These are phyloP conservation scores for Dothidotthia symphoricarpi DNA, from an alignment of 2,329 filamentous ascomycete genomes.

Conservation along the genomic window DNA sequence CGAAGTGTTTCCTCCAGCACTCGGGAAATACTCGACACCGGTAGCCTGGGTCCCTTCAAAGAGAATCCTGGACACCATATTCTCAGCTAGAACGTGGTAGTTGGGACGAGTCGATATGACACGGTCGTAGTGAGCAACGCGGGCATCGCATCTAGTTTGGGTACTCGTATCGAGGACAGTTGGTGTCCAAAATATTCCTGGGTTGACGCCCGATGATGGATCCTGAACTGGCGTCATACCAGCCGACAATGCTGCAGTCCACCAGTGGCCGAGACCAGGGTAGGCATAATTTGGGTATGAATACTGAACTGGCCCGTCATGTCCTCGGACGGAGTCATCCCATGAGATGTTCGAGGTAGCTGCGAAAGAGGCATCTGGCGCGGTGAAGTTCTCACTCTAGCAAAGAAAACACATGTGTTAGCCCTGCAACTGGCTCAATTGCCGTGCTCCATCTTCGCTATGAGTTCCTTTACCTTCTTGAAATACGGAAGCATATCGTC, in stretches of 20 bases:
- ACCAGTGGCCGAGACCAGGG: conserved; percentile 23
- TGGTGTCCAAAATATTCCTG: no score
- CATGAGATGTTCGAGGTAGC: conserved; percentile 19
- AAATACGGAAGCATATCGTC: conserved; percentile 44
- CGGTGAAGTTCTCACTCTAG: conserved; percentile 24
- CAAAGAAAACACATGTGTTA: not conserved
- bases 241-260: conserved; percentile 12
- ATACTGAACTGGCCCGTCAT: conserved; percentile 19
- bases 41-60: conserved; percentile 15
- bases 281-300: conserved; percentile 24
- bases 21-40: conserved; percentile 20
- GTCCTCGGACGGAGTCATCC: conserved; percentile 20
- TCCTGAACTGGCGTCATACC: conserved; percentile 17
- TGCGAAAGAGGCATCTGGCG: conserved; percentile 15
- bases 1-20: conserved; percentile 1
- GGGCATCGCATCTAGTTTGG: conserved; percentile 31
- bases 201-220: conserved; percentile 16
- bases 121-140: conserved; percentile 33
- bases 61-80: conserved; percentile 16
- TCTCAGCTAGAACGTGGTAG: conserved; percentile 27
- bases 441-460: no score
- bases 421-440: no score
- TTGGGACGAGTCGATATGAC: conserved; percentile 25
- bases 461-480: conserved; percentile 18
- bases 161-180: conserved; percentile 21